Percentiles rank a stretch among this genome's conserved stretches.
Conservation (phyloP, 192 early-diverging fungal species). For the Geranomyces michiganensis region DNA sequence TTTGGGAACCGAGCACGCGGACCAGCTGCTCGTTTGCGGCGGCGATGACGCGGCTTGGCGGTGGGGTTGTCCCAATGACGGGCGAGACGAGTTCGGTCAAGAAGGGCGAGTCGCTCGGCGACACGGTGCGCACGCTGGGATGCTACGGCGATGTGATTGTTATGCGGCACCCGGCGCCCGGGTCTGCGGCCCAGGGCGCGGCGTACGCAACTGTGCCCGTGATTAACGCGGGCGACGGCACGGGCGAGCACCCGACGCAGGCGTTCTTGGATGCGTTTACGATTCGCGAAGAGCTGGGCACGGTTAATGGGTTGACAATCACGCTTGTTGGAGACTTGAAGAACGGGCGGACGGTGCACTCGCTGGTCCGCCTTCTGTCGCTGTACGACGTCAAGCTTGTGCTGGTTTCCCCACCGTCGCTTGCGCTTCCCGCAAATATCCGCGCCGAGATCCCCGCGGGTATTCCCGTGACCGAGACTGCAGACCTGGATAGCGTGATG, state of each 20-base stretch:
- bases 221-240: slow-evolving; percentile 96
- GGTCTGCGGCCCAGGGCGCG: slow-evolving; percentile 79
- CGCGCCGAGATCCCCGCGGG: slow-evolving; percentile 39
- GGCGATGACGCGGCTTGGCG: slow-evolving; percentile 93
- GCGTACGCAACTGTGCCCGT: slow-evolving; percentile 89
- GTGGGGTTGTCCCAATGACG: slow-evolving; percentile 84
- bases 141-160: slow-evolving; percentile 93
- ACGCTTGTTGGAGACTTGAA: slow-evolving; percentile 96
- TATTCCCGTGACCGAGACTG: slow-evolving; percentile 68
- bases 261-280: slow-evolving; percentile 95
- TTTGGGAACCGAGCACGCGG: slow-evolving; percentile 96
- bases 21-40: slow-evolving; percentile 93
- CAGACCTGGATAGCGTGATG: slow-evolving; percentile 76
- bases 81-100: slow-evolving; percentile 83
- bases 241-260: slow-evolving; percentile 97
- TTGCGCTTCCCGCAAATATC: slow-evolving; percentile 86
- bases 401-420: slow-evolving; percentile 82
- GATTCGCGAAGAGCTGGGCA: slow-evolving; percentile 90
- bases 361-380: slow-evolving; percentile 82
- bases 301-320: slow-evolving; percentile 93
- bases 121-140: slow-evolving; percentile 91
- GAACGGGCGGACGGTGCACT: slow-evolving; percentile 98
- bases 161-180: slow-evolving; percentile 90
- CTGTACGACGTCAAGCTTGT: slow-evolving; percentile 94
- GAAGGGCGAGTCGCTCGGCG: slow-evolving; percentile 94